Evolutionary conservation across 1,284 basidiomycete genomes (phyloP), one percentile per base, ranked within the genome.

Genomic region (Pseudozyma flocculosa): DNA sequence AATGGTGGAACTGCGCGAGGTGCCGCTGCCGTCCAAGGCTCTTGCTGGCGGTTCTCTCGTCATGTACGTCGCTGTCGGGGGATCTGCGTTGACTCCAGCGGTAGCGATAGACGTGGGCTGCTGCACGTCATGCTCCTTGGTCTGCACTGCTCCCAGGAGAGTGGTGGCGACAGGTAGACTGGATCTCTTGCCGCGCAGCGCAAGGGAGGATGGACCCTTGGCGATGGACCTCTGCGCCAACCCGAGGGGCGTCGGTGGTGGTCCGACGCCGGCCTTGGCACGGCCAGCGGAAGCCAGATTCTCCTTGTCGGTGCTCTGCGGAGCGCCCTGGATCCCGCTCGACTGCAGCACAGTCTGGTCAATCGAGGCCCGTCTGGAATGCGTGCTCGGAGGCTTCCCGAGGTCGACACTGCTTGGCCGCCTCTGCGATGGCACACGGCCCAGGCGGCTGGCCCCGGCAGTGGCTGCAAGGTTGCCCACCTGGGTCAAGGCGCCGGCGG

Each of bases 21-120:
- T 29, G 26, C 26, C 11, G 26, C 26, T 29, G 26, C 26, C 11
- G 18, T 41, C 23, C 5, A 26, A 26, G 19, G 26, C 30, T n/a
- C n/a, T n/a, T n/a, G n/a, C n/a, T n/a, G n/a, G n/a, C n/a, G n/a
- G n/a, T n/a, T n/a, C n/a, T n/a, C n/a, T n/a, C n/a, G n/a, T n/a
- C n/a, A n/a, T n/a, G n/a, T 48, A 51, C 14, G 54, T 44, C 17
- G 48, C 46, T 13, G 50, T 50, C 22, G 36, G 30, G 4, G 46
- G 7, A 36, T 43, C n/a, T 19, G 30, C 13, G 19, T 21, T 36
- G 50, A 36, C 37, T 34, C 15, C 14, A 4, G 47, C 40, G 36
- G 17, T 7, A 14, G 22, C 24, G 14, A 10, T 7, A 2, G 40
- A 38, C 34, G 36, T n/a, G n/a, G n/a, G n/a, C n/a, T n/a, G 21